phyloP scores from a whole-genome alignment of 2,329 filamentous ascomycete species.

The Apiospora malaysiana region DNA sequence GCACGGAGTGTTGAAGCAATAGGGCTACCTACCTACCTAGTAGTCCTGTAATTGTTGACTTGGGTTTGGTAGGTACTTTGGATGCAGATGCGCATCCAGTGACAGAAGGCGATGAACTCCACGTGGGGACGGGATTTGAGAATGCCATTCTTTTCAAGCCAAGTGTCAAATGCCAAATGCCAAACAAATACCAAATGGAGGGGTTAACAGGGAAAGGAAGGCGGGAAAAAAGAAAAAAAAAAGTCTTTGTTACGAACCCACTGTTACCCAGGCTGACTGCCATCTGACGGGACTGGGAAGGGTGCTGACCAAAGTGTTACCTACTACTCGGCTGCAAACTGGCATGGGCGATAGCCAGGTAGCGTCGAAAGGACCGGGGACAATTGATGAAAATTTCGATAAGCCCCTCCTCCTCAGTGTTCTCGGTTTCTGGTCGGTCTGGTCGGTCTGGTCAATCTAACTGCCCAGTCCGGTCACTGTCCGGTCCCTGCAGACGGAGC shows the following conservation, averaged over 20 bases:
- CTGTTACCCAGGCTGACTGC: constrained; percentile 3
- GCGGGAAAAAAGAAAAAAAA: background rate
- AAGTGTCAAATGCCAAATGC: background rate
- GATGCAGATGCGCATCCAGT: background rate
- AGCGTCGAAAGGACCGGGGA: background rate
- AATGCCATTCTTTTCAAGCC: background rate
- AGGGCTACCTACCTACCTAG: too few relatives aligned
- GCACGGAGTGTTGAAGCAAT: too few relatives aligned
- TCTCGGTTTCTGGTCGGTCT: too few relatives aligned
- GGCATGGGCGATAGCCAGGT: background rate
- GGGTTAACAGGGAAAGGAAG: too few relatives aligned
- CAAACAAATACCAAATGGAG: background rate
- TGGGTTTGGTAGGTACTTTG: too few relatives aligned
- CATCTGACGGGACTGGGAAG: background rate
- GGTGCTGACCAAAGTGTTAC: background rate
- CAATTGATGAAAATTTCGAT: constrained; percentile 18
- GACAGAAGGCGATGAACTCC: constrained; percentile 11
- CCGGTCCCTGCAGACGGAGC: background rate
- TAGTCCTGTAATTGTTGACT: too few relatives aligned
- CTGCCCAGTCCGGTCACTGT: too few relatives aligned
- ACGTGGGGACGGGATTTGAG: constrained; percentile 11
- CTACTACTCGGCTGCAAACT: constrained; percentile 1
- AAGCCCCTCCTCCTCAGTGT: constrained; percentile 10
- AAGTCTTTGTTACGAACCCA: background rate
- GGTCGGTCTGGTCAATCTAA: too few relatives aligned